These are phyloP conservation scores for Cladobotryum protrusum DNA, from an alignment of 2,329 filamentous ascomycete species.

Conservation along the genomic window DNA sequence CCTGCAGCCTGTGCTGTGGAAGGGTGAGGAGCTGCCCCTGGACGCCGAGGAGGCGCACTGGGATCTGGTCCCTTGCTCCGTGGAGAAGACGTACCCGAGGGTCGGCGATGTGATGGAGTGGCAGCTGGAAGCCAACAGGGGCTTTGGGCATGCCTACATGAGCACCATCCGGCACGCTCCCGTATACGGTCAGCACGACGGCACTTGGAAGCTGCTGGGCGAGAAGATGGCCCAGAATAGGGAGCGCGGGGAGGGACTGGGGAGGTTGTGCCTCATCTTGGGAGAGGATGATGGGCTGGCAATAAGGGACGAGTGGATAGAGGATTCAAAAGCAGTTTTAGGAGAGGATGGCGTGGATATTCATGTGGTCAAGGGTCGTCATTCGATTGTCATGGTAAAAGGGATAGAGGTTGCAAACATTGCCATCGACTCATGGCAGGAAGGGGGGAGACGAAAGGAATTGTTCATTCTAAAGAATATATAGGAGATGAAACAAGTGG, in stretches of 20 bases:
- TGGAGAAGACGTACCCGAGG: slow-evolving; percentile 40
- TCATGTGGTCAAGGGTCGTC: slow-evolving; percentile 54
- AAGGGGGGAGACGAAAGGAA: background rate
- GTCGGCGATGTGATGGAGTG: slow-evolving; percentile 60
- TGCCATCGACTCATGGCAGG: slow-evolving; percentile 28
- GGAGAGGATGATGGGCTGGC: slow-evolving; percentile 63
- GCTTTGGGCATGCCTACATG: slow-evolving; percentile 65
- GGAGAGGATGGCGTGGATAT: slow-evolving; percentile 52
- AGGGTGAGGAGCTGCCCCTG: slow-evolving; percentile 25
- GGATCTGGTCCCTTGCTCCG: slow-evolving; percentile 46
- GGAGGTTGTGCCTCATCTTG: slow-evolving; percentile 58
- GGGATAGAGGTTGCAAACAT: slow-evolving; percentile 49
- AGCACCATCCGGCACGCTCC: slow-evolving; percentile 65
- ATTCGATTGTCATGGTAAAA: slow-evolving; percentile 62
- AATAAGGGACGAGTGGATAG: slow-evolving; percentile 54
- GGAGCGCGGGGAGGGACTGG: slow-evolving; percentile 18
- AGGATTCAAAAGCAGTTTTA: slow-evolving; percentile 53
- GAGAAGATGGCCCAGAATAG: slow-evolving; percentile 34
- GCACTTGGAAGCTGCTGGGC: slow-evolving; percentile 55
- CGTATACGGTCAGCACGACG: slow-evolving; percentile 52
- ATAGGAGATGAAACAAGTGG: background rate
- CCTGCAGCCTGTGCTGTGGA: background rate
- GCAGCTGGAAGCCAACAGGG: slow-evolving; percentile 61
- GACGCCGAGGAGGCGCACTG: slow-evolving; percentile 36
- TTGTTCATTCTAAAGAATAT: background rate